Evolutionary conservation across 2,329 filamentous ascomycete genomes (phyloP), one percentile per base, ranked within the genome.

Genomic region (Xylaria hypoxylon): DNA sequence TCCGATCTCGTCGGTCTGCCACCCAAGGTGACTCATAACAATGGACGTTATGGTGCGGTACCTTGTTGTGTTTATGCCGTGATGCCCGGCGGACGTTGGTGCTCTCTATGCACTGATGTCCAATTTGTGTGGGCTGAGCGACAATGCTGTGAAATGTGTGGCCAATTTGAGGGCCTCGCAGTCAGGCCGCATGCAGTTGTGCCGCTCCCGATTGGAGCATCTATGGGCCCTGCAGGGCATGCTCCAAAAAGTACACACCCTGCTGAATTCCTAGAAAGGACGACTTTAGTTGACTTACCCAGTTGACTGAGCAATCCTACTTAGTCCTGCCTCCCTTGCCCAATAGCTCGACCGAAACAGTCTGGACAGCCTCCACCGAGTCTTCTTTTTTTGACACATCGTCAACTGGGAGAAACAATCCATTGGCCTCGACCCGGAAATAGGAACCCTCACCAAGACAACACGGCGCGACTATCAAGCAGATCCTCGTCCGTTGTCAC

Each of bases 41-140:
- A 63, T 45, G 67, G 59, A 70, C 68, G 71, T 71, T 67, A 72
- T 74, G 72, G 72, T 62, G 65, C 68, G 57, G 60, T 67, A 59
- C 53, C 44, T 58, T 63, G 55, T 62, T 47, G 70, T 59, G 68
- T 71, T 70, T 68, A 75, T 75, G 74, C 71, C 74, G 68, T 76
- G 71, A 70, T 76, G 73, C 74, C 74, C 70, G 74, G 71, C 71
- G 63, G 62, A 62, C 50, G 59, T 69, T 68, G 65, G 62, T 68
- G 65, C 64, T 73, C 57, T 44, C 50, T 63, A 73, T 76, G 74
- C 74, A 76, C 65, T 76, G 74, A 73, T 76, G 74, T 76, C 74
- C 74, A 76, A 76, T 73, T 68, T 70, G 67, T 72, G 73, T 74
- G 73, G 73, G 74, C 73, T 76, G 71, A 72, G 70, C 55, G 33